These are phyloP conservation scores for Dactylellina drechsleri DNA, from an alignment of 2,329 filamentous ascomycete genomes.

Conservation along the genomic window DNA sequence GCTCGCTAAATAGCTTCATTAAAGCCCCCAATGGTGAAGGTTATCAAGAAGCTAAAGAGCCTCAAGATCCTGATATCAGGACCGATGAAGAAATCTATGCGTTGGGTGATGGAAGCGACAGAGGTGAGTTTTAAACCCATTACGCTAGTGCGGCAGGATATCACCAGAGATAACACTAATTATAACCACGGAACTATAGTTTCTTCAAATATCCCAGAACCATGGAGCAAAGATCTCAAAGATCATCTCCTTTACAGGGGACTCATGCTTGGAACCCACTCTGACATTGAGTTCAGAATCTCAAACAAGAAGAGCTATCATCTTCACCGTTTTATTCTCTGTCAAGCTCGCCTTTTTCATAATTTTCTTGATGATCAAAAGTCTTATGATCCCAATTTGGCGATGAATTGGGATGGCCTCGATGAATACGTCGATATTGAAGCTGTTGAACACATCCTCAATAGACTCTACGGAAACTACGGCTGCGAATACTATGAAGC, in stretches of 20 bases:
- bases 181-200: not conserved
- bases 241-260: conserved; percentile 44
- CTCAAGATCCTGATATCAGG: not conserved
- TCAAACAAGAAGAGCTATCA: conserved; percentile 5
- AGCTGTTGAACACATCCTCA: conserved; percentile 46
- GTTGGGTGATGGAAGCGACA: conserved; percentile 2
- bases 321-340: conserved; percentile 45
- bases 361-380: conserved; percentile 16
- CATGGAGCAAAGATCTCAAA: conserved; percentile 31
- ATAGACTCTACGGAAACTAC: conserved; percentile 47
- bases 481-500: conserved; percentile 45
- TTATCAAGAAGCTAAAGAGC: not conserved
- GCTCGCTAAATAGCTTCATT: not conserved
- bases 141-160: too few species aligned
- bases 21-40: not conserved
- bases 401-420: conserved; percentile 21
- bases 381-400: not conserved
- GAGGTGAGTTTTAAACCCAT: not conserved
- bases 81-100: not conserved
- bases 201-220: not conserved
- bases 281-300: conserved; percentile 24
- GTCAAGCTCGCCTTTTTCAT: conserved; percentile 36
- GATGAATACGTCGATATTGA: conserved; percentile 34
- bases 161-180: too few species aligned
- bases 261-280: conserved; percentile 19